These are phyloP conservation scores for Chlorella sp. DNA, from an alignment of 139 green algal genomes.

Conservation along the genomic window DNA sequence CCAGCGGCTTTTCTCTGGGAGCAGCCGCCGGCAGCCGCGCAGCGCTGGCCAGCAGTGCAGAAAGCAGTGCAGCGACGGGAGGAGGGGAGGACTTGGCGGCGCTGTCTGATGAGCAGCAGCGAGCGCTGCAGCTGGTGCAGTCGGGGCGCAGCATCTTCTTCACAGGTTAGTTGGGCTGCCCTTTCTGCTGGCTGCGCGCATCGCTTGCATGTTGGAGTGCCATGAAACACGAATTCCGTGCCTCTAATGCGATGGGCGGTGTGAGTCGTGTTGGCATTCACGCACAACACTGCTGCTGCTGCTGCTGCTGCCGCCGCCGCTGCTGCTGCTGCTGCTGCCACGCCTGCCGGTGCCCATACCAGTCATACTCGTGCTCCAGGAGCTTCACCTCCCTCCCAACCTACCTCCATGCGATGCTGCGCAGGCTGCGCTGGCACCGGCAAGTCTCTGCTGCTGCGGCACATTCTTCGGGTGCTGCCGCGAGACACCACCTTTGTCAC, in stretches of 20 bases:
- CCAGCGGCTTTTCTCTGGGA: not conserved
- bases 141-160: constrained; percentile 62
- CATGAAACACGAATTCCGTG: too few species aligned
- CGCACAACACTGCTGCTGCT: not conserved
- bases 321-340: not conserved
- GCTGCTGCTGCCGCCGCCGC: not conserved
- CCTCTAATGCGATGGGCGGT: too few species aligned
- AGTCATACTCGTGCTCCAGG: too few species aligned
- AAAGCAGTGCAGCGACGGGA: not conserved
- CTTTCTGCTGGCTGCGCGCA: not conserved
- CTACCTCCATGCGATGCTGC: too few species aligned
- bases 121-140: constrained; percentile 46
- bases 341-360: not conserved
- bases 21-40: not conserved
- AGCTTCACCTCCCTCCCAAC: not conserved
- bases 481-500: constrained; percentile 46
- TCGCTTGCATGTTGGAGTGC: not conserved
- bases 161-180: constrained; percentile 43
- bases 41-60: constrained; percentile 10
- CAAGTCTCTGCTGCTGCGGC: constrained; percentile 70
- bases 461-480: constrained; percentile 53
- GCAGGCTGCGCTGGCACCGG: constrained; percentile 66
- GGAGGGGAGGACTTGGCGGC: constrained; percentile 36
- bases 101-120: constrained; percentile 53
- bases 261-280: not conserved